phyloP scores from a whole-genome alignment of 768 basidiomycete genomes.

The Pluteus cervinus region DNA sequence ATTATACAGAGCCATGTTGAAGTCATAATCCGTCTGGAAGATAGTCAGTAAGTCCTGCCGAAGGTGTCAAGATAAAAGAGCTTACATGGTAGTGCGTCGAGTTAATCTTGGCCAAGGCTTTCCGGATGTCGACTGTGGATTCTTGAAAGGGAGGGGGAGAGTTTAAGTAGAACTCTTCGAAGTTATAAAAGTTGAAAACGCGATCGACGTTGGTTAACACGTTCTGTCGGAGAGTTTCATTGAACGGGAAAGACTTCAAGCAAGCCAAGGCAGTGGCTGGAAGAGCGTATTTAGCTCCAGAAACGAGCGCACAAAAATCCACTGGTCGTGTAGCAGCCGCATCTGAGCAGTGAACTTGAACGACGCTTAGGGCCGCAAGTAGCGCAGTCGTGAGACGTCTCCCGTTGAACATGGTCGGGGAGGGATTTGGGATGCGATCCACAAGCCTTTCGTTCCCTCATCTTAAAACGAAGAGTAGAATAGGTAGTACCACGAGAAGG shows the following conservation, averaged over 20 bases:
- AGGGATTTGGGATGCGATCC: no score
- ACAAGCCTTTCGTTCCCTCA: no score
- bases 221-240: conserved; percentile 50
- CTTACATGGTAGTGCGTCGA: conserved; percentile 39
- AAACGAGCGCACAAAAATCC: conserved; percentile 35
- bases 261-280: conserved; percentile 55
- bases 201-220: conserved; percentile 39
- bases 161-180: conserved; percentile 44
- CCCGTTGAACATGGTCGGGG: no score
- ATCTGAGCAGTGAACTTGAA: no score
- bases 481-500: no score
- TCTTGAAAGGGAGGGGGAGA: conserved; percentile 50
- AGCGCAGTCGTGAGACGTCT: no score
- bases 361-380: no score
- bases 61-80: not conserved
- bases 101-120: conserved; percentile 41
- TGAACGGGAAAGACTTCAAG: conserved; percentile 50
- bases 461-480: no score
- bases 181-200: conserved; percentile 49
- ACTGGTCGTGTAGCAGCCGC: no score
- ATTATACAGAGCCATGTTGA: conserved; percentile 51
- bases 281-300: conserved; percentile 36
- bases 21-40: conserved; percentile 59
- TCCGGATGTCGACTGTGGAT: conserved; percentile 49
- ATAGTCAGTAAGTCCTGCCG: conserved; percentile 3